Percentiles rank a stretch among this genome's conserved stretches.
phyloP scores from a whole-genome alignment of 1,139 yeast species.

The Lodderomyces oxycetoniae region DNA sequence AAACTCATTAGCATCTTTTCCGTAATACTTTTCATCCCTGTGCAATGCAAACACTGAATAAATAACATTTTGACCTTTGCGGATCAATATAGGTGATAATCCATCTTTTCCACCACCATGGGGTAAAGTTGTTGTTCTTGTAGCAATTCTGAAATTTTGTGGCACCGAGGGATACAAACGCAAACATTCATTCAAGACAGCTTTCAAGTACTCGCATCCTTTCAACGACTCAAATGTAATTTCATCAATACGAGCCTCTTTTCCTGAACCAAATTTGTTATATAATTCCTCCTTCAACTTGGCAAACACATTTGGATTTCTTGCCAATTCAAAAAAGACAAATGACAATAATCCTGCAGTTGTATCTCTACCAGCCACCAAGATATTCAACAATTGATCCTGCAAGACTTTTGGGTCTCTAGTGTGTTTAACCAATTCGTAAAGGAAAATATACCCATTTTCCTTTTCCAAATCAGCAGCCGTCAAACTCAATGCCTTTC shows the following conservation, averaged over 20 bases:
- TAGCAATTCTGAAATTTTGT: conserved; percentile 41
- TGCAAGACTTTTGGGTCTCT: conserved; percentile 46
- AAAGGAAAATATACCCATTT: conserved; percentile 47
- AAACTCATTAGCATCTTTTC: conserved; percentile 40
- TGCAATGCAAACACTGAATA: conserved; percentile 43
- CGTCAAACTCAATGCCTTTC: conserved; percentile 25
- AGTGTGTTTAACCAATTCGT: conserved; percentile 48
- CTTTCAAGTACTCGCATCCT: conserved; percentile 44
- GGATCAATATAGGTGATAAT: conserved; percentile 36
- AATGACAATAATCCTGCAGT: conserved; percentile 53
- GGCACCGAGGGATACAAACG: conserved; percentile 55
- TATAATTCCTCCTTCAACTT: conserved; percentile 38
- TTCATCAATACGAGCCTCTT: conserved; percentile 21
- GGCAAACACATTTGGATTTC: conserved; percentile 36
- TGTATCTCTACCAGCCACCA: conserved; percentile 56
- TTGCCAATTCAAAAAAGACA: conserved; percentile 41
- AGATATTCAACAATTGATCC: conserved; percentile 48
- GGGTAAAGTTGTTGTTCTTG: conserved; percentile 46
- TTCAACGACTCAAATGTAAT: conserved; percentile 44
- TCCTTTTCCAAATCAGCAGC: conserved; percentile 30
- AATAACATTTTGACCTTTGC: conserved; percentile 36
- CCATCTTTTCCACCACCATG: conserved; percentile 51
- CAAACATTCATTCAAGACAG: conserved; percentile 46
- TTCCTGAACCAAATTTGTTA: conserved; percentile 29
- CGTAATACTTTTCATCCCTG: conserved; percentile 36